phyloP scores from a whole-genome alignment of 2,329 filamentous ascomycete species.

The Phyllachora maydis region DNA sequence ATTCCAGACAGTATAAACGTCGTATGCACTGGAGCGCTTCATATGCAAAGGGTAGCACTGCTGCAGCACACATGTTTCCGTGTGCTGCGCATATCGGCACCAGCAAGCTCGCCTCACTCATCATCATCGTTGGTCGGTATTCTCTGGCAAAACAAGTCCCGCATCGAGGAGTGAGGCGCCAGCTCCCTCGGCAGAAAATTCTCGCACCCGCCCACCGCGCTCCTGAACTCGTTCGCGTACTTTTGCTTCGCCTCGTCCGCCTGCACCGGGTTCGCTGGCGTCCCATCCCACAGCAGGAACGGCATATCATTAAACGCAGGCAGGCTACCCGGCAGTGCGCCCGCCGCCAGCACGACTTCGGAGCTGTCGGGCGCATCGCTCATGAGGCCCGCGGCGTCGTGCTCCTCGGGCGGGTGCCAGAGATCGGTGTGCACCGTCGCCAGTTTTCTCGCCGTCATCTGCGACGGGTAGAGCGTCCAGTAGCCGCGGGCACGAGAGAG shows the following conservation, averaged over 20 bases:
- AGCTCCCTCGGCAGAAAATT: slow-evolving; percentile 9
- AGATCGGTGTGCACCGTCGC: slow-evolving; percentile 64
- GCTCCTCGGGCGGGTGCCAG: slow-evolving; percentile 52
- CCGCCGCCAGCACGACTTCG: slow-evolving; percentile 16
- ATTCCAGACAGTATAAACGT: too few species aligned
- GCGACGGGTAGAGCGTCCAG: slow-evolving; percentile 57
- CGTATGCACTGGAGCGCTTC: too few species aligned
- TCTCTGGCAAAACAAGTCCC: slow-evolving; percentile 56
- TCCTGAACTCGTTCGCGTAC: slow-evolving; percentile 38
- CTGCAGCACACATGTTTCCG: too few species aligned
- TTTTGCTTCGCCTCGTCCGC: slow-evolving; percentile 21
- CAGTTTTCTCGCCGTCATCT: slow-evolving; percentile 28
- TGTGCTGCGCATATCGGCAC: too few species aligned
- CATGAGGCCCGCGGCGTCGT: slow-evolving; percentile 12
- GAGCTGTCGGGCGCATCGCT: slow-evolving; percentile 8
- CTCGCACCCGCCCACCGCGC: slow-evolving; percentile 45
- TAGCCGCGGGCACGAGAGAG: slow-evolving; percentile 62
- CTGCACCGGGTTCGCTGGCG: slow-evolving; percentile 15
- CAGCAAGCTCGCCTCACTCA: slow-evolving; percentile 1
- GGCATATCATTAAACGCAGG: slow-evolving; percentile 27
- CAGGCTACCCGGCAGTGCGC: slow-evolving; percentile 27
- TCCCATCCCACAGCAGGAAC: slow-evolving; percentile 43
- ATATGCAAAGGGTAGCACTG: too few species aligned
- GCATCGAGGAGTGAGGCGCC: slow-evolving; percentile 17
- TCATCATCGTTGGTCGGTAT: slow-evolving; percentile 17